Evolutionary conservation across 495 filamentous ascomycete genomes (phyloP).

Genomic region (Aspergillus nidulans): DNA sequence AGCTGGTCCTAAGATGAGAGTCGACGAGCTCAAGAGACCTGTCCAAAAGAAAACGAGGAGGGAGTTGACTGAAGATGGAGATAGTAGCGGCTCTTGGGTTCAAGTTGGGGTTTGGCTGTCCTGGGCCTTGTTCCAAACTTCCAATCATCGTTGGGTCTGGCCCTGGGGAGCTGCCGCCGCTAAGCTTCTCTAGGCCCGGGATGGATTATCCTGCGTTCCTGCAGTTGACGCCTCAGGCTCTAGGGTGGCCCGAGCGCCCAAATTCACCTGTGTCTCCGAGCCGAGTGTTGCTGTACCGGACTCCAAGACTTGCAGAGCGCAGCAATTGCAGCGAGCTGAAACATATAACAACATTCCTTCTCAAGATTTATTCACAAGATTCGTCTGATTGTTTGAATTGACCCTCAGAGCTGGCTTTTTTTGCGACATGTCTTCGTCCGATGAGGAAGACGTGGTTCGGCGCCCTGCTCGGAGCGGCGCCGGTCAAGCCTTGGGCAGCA

Average conservation of each 20-base stretch:
- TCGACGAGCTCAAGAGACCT: not conserved
- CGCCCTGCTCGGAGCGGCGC: conserved; percentile 34
- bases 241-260: not conserved
- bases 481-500: conserved; percentile 26
- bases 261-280: not conserved
- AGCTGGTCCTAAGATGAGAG: not conserved
- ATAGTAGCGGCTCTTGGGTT: conserved; percentile 9
- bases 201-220: conserved; percentile 16
- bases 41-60: conserved; percentile 18
- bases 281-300: not conserved
- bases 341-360: not conserved
- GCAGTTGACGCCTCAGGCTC: conserved; percentile 8
- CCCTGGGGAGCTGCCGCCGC: conserved; percentile 17
- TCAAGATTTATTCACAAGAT: not conserved
- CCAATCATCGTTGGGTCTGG: conserved; percentile 24
- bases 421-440: conserved; percentile 36
- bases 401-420: not conserved
- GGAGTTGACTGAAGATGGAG: conserved; percentile 7
- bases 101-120: conserved; percentile 1
- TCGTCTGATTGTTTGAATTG: too few relatives aligned
- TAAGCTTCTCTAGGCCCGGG: conserved; percentile 22
- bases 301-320: not conserved
- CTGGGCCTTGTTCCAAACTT: conserved; percentile 7
- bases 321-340: not conserved
- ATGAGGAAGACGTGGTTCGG: conserved; percentile 42